Base-by-base conservation (phyloP, 306 rosid genomes). In the Sicyos baderoa region DNA sequence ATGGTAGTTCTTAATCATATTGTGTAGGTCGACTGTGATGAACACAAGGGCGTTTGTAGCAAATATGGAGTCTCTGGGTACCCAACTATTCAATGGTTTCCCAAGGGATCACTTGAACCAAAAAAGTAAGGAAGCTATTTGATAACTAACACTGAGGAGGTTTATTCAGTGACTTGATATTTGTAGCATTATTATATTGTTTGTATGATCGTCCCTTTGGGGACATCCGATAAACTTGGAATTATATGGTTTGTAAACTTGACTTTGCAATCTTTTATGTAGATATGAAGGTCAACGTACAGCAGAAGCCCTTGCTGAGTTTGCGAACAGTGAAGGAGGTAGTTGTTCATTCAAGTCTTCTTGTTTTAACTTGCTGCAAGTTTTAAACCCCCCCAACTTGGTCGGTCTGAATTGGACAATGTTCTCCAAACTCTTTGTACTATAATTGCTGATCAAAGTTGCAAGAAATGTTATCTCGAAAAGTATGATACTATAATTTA, bases 21-120 rank as follows among this genome's bases (percentile, higher is more conserved):
- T 44, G 50, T 59, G 3, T 72, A 93, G 98, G 89, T 93, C 14
- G 98, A 93, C 72, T 93, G 98, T 78, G 98, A 93, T 75, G 94
- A 85, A 58, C 96, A 93, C 54, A 89, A 89, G 84, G 77, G 81
- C 47, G 16, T 88, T 65, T 93, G 98, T 76, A 50, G 83, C 71
- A 86, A 93, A 76, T 86, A 78, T 77, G 96, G 86, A 13, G 94
- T 89, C 74, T 85, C 88, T 50, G 97, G 96, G 27, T 89, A 93
- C 71, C 98, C 98, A 60, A 85, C 98, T 15, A 81, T 93, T 68
- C 71, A 86, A 7, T 93, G 95, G 97, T 93, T 89, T 76, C 94
- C 95, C 2, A 82, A 86, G 79, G 95, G 87, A 19, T 89, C 95
- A 15, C 80, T 93, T 4, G 91, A 88, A 70, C 91, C 98, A 11